phyloP scores from a whole-genome alignment of 768 basidiomycete genomes.

The Mycena galopus region DNA sequence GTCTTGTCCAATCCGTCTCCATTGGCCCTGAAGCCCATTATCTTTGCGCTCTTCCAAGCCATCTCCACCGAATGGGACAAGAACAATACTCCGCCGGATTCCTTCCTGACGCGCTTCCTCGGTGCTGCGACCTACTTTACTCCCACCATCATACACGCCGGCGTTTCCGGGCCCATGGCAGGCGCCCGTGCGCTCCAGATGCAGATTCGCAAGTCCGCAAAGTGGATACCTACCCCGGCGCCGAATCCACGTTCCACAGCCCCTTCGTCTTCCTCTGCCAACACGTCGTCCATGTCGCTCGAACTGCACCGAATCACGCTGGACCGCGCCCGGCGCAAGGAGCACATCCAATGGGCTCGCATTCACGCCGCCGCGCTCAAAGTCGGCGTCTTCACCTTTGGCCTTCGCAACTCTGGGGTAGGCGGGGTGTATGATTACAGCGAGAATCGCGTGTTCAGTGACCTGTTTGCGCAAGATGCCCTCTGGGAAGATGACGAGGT shows the following conservation, averaged over 20 bases:
- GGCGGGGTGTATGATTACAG: slow-evolving; percentile 58
- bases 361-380: slow-evolving; percentile 76
- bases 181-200: slow-evolving; percentile 71
- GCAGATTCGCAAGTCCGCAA: slow-evolving; percentile 68
- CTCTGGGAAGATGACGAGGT: slow-evolving; percentile 78
- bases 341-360: slow-evolving; percentile 76
- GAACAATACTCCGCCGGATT: slow-evolving; percentile 41
- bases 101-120: slow-evolving; percentile 63
- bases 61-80: slow-evolving; percentile 50
- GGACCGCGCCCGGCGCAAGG: slow-evolving; percentile 72
- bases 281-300: slow-evolving; percentile 58
- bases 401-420: slow-evolving; percentile 47
- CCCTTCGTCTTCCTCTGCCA: slow-evolving; percentile 41
- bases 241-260: slow-evolving; percentile 33
- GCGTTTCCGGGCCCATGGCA: slow-evolving; percentile 65
- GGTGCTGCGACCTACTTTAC: slow-evolving; percentile 67
- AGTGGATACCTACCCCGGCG: slow-evolving; percentile 58
- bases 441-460: slow-evolving; percentile 63
- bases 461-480: slow-evolving; percentile 73
- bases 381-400: slow-evolving; percentile 63
- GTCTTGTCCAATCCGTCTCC: slow-evolving; percentile 62
- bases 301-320: slow-evolving; percentile 74
- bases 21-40: slow-evolving; percentile 62
- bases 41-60: slow-evolving; percentile 70
- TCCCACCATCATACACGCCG: slow-evolving; percentile 63